These are phyloP conservation scores for Mrakia gelida DNA, from an alignment of 768 basidiomycete species.

Conservation along the genomic window DNA sequence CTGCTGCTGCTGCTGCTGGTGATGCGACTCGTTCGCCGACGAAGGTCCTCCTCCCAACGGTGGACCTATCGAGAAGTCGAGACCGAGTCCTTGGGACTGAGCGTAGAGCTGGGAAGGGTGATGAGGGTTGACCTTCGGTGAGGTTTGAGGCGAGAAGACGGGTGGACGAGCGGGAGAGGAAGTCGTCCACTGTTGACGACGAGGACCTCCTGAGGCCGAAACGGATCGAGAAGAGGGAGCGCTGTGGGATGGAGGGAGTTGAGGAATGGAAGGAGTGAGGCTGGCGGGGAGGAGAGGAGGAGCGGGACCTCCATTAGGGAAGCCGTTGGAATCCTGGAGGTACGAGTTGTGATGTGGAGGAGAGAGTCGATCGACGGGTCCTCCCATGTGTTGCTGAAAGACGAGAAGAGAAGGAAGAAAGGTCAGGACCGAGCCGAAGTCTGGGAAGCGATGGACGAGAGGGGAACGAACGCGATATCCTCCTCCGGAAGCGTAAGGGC, in stretches of 20 bases:
- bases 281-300: background rate
- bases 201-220: constrained; percentile 11
- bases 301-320: background rate
- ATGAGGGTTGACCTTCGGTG: constrained; percentile 10
- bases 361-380: constrained; percentile 22
- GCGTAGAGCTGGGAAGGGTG: background rate
- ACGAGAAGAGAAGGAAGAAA: background rate
- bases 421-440: background rate
- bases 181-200: constrained; percentile 4
- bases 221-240: constrained; percentile 6
- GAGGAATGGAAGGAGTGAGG: constrained; percentile 1
- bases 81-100: constrained; percentile 1
- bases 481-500: constrained; percentile 8
- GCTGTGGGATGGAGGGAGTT: background rate
- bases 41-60: background rate
- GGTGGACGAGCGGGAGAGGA: background rate
- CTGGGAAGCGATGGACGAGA: background rate
- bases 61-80: constrained; percentile 13
- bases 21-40: background rate
- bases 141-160: background rate
- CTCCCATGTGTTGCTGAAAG: background rate
- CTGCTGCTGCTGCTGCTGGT: background rate
- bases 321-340: background rate
- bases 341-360: constrained; percentile 14
- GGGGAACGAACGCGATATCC: background rate